A percentile compares a stretch with the other conserved stretches of the same genome.
phyloP scores from a whole-genome alignment of 179 eudicot genomes.

The Vitellaria paradoxa region DNA sequence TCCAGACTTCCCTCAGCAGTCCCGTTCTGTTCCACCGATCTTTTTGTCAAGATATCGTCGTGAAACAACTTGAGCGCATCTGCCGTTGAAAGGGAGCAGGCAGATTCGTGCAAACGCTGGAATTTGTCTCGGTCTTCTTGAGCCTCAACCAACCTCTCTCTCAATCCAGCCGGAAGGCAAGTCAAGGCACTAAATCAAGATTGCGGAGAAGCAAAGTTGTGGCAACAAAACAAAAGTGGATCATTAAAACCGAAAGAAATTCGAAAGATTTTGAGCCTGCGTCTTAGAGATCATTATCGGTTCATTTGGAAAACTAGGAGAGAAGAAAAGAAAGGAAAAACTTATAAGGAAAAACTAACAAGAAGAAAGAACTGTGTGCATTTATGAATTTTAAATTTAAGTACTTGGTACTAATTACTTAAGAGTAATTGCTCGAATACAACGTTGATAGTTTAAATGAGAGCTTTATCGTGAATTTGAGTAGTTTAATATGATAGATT shows the following conservation, averaged over 20 bases:
- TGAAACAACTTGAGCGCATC: constrained; percentile 66
- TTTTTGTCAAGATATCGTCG: constrained; percentile 32
- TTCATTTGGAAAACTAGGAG: not conserved
- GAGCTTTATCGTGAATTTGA: no score
- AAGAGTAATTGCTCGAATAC: no score
- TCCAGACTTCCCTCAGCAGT: constrained; percentile 14
- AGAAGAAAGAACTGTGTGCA: no score
- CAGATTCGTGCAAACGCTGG: constrained; percentile 48
- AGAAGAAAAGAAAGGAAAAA: not conserved
- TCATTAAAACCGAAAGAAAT: not conserved
- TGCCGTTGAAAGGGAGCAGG: constrained; percentile 43
- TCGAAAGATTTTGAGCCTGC: not conserved
- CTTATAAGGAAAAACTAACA: not conserved
- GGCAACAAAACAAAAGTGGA: not conserved
- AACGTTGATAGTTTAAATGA: no score
- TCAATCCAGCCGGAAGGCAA: constrained; percentile 55
- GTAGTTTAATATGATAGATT: no score
- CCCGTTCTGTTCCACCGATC: constrained; percentile 16
- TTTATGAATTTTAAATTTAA: no score
- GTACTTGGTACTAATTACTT: no score
- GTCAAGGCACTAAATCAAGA: constrained; percentile 50
- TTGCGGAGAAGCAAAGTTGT: constrained; percentile 6
- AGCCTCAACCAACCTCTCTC: constrained; percentile 47
- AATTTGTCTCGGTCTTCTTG: constrained; percentile 51
- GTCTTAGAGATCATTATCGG: not conserved